Evolutionary conservation across 352 stramenopile genomes (phyloP).

Genomic region (Phytophthora lateralis): DNA sequence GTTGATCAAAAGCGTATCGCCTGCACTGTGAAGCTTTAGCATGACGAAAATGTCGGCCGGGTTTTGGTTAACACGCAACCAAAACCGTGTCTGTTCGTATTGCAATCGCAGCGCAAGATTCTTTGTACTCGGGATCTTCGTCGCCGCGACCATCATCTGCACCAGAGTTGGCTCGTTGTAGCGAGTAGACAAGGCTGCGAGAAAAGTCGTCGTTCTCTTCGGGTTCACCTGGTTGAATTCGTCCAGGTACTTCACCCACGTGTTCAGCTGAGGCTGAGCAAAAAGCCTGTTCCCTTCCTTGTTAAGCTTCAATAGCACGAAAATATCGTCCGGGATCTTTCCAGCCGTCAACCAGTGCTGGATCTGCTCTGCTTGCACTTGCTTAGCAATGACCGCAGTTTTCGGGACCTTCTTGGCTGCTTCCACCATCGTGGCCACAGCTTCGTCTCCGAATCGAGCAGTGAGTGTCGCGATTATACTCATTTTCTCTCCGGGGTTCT

Average conservation of each 20-base stretch:
- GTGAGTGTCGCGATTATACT: conserved; percentile 16
- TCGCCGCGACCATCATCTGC: conserved; percentile 13
- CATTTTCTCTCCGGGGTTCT: conserved; percentile 13
- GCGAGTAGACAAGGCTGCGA: conserved; percentile 2
- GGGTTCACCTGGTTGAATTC: conserved; percentile 10
- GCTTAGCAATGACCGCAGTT: not conserved
- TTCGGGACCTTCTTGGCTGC: conserved; percentile 13
- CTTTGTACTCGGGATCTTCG: not conserved
- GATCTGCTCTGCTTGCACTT: conserved; percentile 11
- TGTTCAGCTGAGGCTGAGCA: conserved; percentile 15
- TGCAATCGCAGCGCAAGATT: conserved; percentile 3
- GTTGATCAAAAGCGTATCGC: conserved; percentile 1
- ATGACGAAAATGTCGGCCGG: conserved; percentile 6
- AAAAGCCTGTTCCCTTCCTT: conserved; percentile 6
- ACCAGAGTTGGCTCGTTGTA: conserved; percentile 2
- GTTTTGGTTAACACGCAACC: not conserved
- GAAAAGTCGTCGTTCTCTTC: conserved; percentile 3
- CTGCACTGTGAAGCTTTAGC: conserved; percentile 3
- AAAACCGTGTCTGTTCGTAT: conserved; percentile 1
- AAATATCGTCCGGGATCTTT: conserved; percentile 15
- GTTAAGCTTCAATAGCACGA: conserved; percentile 17
- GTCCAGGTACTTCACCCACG: conserved; percentile 18
- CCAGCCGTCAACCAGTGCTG: conserved; percentile 2
- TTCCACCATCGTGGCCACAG: conserved; percentile 17
- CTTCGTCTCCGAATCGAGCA: conserved; percentile 18